A percentile compares a stretch with the other conserved stretches of the same genome.
Conservation (phyloP, 2,329 filamentous ascomycete species). For the Aspergillus latus region DNA sequence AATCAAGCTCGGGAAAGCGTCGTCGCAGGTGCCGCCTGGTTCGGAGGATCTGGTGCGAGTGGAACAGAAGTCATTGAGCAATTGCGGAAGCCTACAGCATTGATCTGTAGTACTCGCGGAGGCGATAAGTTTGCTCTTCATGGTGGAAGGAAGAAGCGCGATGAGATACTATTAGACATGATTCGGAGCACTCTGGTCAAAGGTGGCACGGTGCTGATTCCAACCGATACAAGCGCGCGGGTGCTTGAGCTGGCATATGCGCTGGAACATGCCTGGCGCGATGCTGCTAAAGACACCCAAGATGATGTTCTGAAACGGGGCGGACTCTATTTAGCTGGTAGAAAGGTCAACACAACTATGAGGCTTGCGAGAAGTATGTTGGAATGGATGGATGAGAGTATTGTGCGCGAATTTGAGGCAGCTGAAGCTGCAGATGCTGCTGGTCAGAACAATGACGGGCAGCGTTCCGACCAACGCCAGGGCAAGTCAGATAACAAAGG, state of each 20-base stretch:
- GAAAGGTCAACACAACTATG: constrained; percentile 84
- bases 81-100: constrained; percentile 84
- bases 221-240: constrained; percentile 91
- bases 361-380: constrained; percentile 91
- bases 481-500: constrained; percentile 44
- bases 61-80: constrained; percentile 92
- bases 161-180: constrained; percentile 80
- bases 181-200: constrained; percentile 74
- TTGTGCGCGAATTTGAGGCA: constrained; percentile 87
- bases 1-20: constrained; percentile 97
- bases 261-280: constrained; percentile 86
- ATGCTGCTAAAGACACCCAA: constrained; percentile 55
- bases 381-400: constrained; percentile 98
- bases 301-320: constrained; percentile 53
- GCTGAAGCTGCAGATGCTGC: constrained; percentile 44
- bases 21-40: constrained; percentile 87
- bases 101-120: constrained; percentile 87
- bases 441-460: constrained; percentile 44
- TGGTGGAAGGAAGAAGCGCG: constrained; percentile 74
- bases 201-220: constrained; percentile 88
- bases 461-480: constrained; percentile 34
- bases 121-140: constrained; percentile 68
- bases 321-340: constrained; percentile 77
- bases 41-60: constrained; percentile 75
- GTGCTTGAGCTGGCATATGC: constrained; percentile 90